These are phyloP conservation scores for Solanum dulcamara DNA, from an alignment of 257 asterid species.

Conservation along the genomic window DNA sequence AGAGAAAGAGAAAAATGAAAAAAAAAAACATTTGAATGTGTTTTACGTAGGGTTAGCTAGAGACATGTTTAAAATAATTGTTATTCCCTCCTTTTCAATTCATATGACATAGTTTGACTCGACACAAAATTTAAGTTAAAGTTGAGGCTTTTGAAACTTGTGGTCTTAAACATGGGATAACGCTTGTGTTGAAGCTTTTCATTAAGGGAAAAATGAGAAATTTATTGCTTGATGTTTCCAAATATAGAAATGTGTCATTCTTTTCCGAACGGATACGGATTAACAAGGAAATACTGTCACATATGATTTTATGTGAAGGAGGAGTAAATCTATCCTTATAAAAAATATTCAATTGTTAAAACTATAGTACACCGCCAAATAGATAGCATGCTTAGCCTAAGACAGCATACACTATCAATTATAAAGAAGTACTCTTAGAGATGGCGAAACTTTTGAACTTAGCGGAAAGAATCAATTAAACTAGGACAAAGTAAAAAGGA, in stretches of 20 bases:
- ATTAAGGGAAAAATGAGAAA: neutral
- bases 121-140: neutral
- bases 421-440: neutral
- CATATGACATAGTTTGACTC: neutral
- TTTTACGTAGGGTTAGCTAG: neutral
- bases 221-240: neutral
- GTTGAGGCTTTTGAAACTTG: neutral
- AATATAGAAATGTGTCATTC: neutral
- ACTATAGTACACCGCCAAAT: neutral
- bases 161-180: neutral
- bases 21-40: neutral
- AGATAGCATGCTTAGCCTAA: neutral
- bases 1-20: neutral
- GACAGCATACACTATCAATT: neutral
- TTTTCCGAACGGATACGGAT: neutral
- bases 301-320: neutral
- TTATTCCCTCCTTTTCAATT: neutral
- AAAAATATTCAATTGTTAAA: neutral
- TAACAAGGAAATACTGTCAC: neutral
- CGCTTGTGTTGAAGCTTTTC: neutral
- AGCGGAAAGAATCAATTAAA: neutral
- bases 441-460: neutral
- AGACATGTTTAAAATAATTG: neutral
- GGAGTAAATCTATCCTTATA: neutral
- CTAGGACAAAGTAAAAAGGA: neutral